Conservation (phyloP, 163 green algal genomes). For the Dunaliella salina region DNA sequence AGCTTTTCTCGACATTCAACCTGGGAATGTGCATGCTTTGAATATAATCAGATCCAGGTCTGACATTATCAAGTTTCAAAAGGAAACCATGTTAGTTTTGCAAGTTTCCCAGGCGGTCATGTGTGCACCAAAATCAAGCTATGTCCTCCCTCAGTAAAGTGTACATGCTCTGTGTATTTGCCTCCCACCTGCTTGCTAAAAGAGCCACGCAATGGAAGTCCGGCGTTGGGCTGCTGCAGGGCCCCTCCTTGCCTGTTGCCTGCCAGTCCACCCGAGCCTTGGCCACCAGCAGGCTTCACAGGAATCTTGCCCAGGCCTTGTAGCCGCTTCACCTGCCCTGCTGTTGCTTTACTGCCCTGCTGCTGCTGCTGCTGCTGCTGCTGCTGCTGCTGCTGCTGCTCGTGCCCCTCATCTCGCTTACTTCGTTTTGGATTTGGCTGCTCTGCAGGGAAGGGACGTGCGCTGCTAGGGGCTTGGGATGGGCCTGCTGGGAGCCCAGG, state of each 20-base stretch:
- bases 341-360: neutral
- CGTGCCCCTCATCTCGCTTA: neutral
- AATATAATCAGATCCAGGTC: no score
- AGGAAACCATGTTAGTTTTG: no score
- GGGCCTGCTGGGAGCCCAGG: no score
- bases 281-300: neutral
- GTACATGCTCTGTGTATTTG: no score
- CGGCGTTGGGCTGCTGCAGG: neutral
- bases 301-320: conserved; percentile 4
- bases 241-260: neutral
- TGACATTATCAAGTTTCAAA: no score
- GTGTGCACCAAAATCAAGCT: neutral
- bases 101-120: neutral
- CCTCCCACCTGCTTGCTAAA: neutral
- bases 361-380: neutral
- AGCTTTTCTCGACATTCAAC: no score
- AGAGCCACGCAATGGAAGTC: neutral
- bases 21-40: no score
- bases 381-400: neutral
- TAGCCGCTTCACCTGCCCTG: neutral
- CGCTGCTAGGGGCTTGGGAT: no score
- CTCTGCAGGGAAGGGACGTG: no score
- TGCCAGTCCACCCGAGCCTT: neutral
- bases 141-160: neutral
- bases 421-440: neutral